Base-by-base conservation (phyloP, 140 eudicot genomes). In the Senecio squalidus region DNA sequence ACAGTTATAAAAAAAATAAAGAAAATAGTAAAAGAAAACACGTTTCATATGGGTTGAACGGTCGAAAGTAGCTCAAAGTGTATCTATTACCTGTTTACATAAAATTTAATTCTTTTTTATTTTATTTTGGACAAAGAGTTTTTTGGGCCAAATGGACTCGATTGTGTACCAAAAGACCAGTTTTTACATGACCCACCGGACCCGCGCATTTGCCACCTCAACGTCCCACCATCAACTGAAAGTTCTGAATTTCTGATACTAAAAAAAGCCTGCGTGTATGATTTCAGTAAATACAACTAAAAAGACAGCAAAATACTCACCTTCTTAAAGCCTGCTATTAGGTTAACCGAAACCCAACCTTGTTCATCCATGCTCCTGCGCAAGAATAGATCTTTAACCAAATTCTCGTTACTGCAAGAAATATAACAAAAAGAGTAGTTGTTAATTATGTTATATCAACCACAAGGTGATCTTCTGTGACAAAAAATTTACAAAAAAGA, bases 301-400 rank as follows among this genome's bases (percentile, higher is more conserved):
- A n/a, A n/a, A n/a, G n/a, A n/a, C n/a, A n/a, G n/a, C 30, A 15
- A 46, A 49, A 11, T 56, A 70, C 94, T 71, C 68, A 91, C 98
- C 68, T 78, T 83, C 63, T 81, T 81, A 76, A 91, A 91, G 65
- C 77, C 67, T 54, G 98, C 96, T 68, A 91, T 86, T 55, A 81
- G 63, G 39, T 39, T 54, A 70, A 81, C 67, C 45, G 94, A 63
- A 69, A 91, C 94, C 98, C 96, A 91, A 40, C 98, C 98, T 63
- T 91, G 74, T 5, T 66, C 82, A 36, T 91, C 92, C 98, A 91
- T 91, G 41, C 83, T 78, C 54, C 55, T 34, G 36, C 98, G 83
- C 82, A 91, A 71, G 72, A 24, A 91, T 36, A 77, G 71, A 66
- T 91, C 98, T 41, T 72, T 86, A 41, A 86, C 73, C 76, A 91